Percentiles rank a stretch among this genome's conserved stretches.
These are phyloP conservation scores for Coemansia sp. DNA, from an alignment of 192 early-diverging fungal species.

Conservation along the genomic window DNA sequence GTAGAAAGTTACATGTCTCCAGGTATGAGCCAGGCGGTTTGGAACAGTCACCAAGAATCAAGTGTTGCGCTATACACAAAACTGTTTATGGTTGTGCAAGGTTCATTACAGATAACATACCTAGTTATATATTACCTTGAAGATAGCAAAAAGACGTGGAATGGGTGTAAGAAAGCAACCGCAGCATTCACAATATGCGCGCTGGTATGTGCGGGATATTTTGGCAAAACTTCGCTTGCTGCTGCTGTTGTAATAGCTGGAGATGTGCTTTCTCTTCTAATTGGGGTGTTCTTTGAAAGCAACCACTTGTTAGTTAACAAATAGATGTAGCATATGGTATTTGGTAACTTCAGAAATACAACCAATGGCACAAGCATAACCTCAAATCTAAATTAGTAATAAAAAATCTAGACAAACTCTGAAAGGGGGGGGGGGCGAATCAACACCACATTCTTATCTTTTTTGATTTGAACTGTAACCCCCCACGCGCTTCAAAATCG, in stretches of 20 bases:
- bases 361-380: too few relatives aligned
- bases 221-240: neutral
- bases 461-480: too few relatives aligned
- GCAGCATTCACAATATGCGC: neutral
- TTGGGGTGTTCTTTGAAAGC: neutral
- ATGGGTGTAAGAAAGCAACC: neutral
- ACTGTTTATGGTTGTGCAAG: neutral
- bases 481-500: neutral
- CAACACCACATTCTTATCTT: too few relatives aligned
- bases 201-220: neutral
- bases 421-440: too few relatives aligned
- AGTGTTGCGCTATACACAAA: slow-evolving; percentile 6
- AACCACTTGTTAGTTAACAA: neutral
- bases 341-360: too few relatives aligned
- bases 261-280: neutral
- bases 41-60: neutral
- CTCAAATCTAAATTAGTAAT: too few relatives aligned
- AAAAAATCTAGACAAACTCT: too few relatives aligned
- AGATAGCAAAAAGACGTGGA: neutral
- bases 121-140: neutral
- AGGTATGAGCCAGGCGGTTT: neutral
- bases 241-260: neutral
- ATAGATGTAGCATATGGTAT: too few relatives aligned
- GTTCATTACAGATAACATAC: neutral
- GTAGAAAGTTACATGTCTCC: neutral